Evolutionary conservation across 2,329 filamentous ascomycete species (phyloP), one percentile per base, ranked within the genome.

Genomic region (Balansia obtecta): DNA sequence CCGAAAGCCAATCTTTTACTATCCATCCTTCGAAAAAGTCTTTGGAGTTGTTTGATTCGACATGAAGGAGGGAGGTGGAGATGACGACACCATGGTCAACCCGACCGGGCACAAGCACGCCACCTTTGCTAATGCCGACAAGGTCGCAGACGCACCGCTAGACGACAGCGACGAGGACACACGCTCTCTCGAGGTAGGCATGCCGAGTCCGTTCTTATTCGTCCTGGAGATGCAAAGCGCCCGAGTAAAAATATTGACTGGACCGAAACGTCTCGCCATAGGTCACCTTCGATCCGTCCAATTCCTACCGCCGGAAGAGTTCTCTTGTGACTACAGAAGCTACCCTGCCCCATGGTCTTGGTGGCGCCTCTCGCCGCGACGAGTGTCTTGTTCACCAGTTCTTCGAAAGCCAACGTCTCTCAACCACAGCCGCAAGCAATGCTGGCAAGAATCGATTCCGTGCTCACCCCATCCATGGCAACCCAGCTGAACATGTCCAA

Each of bases 311-410:
- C 20, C 75, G 82, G 52, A 85, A 85, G 67, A 83, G 79, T 59
- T 85, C 81, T 12, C 71, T 85, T 46, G 76, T 83, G 12, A 62
- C 71, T 4, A 68, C 68, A 46, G 78, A 83, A 32, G 59, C 68
- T 2, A 58, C 65, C 15, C 54, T 60, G 8, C 69, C 70, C 5
- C 56, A 68, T 37, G 58, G 53, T 45, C 54, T 50, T 37, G 54
- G 37, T 49, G 55, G 47, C 58, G 42, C 45, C 4, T 62, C 41
- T 58, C 64, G 57, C n/a, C 63, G 64, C 37, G 75, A 76, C 12
- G 77, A 81, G 59, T 85, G 81, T 57, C 71, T 83, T 38, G 81
- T 85, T 33, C 82, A 85, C 60, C 76, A 82, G 51, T 73, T 84
- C 47, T 71, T 85, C 53, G 79, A 83, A 49, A 72, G 66, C 45